Base-by-base conservation (phyloP, 495 filamentous ascomycete species). In the Penicillium tannophilum region DNA sequence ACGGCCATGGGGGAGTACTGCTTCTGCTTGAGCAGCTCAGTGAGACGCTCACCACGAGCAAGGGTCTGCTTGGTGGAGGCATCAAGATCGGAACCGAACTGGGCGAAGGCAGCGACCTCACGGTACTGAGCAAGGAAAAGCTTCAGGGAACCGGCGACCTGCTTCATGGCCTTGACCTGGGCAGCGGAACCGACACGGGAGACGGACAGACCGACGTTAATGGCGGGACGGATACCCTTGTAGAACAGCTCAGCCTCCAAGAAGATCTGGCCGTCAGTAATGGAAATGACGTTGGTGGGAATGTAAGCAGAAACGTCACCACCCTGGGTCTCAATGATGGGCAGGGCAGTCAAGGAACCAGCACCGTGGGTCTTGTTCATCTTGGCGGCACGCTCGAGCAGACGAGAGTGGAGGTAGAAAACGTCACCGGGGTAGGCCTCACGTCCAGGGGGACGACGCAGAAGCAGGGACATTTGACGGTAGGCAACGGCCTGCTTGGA, bases 41-140 rank as follows among this genome's bases (percentile, higher is more conserved):
- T 97, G 74, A 98, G 89, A 81, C 94, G 92, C 85, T 98, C 92
- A 90, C 94, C 94, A 89, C 94, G 95, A 84, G 80, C 88, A 59
- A 98, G 87, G 58, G 94, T 98, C 84, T 98, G 95, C 87, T 98
- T 98, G 76, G 94, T 98, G 62, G 94, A 86, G 67, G 94, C 94
- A 84, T 98, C 94, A 60, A 98, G 84, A 87, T 98, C 94, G 73
- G 94, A 98, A 87, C 94, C 94, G 87, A 98, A 98, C 81, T 98
- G 94, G 69, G 94, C 94, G 82, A 98, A 98, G 69, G 94, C 94
- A 74, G 94, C 94, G 62, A 98, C 94, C 82, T 98, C 94, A 93
- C 94, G 94, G 85, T 98, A 98, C 85, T 98, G 94, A 72, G 94
- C 94, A 88, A 98, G 92, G 91, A 98, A 98, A 68, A 98, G 91